Percentiles rank a stretch among this genome's conserved stretches.
phyloP scores from a whole-genome alignment of 2,329 filamentous ascomycete genomes.

The Aspergillus novofumigatus region DNA sequence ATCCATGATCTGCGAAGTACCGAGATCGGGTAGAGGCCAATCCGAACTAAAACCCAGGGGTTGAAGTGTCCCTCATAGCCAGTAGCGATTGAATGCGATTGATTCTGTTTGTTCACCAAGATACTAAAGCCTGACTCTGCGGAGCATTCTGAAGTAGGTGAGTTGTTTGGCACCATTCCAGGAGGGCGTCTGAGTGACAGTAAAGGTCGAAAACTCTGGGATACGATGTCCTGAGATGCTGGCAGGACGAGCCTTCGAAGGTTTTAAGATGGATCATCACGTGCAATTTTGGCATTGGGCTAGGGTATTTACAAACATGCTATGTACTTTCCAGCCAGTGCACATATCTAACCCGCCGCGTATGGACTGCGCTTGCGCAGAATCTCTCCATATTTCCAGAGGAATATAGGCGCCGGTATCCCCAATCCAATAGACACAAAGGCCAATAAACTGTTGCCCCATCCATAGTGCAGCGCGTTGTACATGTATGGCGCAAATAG shows the following conservation, averaged over 20 bases:
- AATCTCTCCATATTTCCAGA: conserved; percentile 49
- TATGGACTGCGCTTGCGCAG: conserved; percentile 47
- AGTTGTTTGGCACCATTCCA: no score
- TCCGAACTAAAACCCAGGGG: no score
- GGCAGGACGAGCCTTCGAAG: no score
- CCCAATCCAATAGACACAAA: conserved; percentile 39
- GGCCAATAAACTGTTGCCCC: conserved; percentile 40
- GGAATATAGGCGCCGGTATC: conserved; percentile 46
- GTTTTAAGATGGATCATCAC: not conserved
- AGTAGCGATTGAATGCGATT: not conserved
- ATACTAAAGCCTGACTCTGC: no score
- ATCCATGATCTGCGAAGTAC: no score
- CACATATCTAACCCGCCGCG: conserved; percentile 35
- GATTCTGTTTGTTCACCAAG: not conserved
- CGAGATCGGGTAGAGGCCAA: no score
- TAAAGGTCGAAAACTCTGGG: no score
- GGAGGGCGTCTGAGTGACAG: no score
- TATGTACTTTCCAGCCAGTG: not conserved
- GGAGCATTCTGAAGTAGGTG: no score
- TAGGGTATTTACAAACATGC: not conserved
- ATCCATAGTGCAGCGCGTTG: conserved; percentile 33
- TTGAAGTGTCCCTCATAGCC: no score
- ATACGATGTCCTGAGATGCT: no score
- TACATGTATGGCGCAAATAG: conserved; percentile 43
- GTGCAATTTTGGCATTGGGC: no score